Conservation (phyloP, 306 rosid species). For the Neltuma alba region DNA sequence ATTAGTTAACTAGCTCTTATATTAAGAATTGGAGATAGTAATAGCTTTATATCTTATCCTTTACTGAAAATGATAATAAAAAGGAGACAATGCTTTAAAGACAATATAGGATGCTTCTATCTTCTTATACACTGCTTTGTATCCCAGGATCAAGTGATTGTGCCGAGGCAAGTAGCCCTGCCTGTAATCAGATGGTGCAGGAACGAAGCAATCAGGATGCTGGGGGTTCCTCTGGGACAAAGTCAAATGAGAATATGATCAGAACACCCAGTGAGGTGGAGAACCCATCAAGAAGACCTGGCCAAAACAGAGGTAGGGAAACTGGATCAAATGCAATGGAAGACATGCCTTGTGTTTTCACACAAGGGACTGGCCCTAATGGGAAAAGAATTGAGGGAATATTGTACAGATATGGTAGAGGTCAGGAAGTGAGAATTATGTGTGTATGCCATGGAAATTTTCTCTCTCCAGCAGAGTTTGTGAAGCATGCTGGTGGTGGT, state of each 20-base stretch:
- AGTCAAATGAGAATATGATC: slow-evolving; percentile 38
- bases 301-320: slow-evolving; percentile 49
- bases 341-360: slow-evolving; percentile 96
- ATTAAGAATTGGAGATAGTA: too few relatives aligned
- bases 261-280: slow-evolving; percentile 49
- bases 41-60: not conserved
- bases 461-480: slow-evolving; percentile 94
- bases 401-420: slow-evolving; percentile 86
- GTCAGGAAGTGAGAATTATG: slow-evolving; percentile 94
- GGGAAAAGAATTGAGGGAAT: slow-evolving; percentile 88
- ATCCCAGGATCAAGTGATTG: slow-evolving; percentile 70
- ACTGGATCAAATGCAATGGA: slow-evolving; percentile 63
- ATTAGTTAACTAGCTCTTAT: too few relatives aligned
- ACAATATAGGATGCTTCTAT: slow-evolving; percentile 2
- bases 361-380: slow-evolving; percentile 82
- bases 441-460: slow-evolving; percentile 95
- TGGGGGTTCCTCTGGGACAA: slow-evolving; percentile 48
- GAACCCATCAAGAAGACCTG: slow-evolving; percentile 47
- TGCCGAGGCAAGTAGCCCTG: slow-evolving; percentile 66
- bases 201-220: slow-evolving; percentile 55
- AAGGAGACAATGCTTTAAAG: slow-evolving; percentile 4
- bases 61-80: not conserved
- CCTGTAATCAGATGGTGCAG: slow-evolving; percentile 46
- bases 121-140: slow-evolving; percentile 28
- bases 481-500: slow-evolving; percentile 94